Base-by-base conservation (phyloP, 2,329 filamentous ascomycete species). In the Plenodomus lindquistii region DNA sequence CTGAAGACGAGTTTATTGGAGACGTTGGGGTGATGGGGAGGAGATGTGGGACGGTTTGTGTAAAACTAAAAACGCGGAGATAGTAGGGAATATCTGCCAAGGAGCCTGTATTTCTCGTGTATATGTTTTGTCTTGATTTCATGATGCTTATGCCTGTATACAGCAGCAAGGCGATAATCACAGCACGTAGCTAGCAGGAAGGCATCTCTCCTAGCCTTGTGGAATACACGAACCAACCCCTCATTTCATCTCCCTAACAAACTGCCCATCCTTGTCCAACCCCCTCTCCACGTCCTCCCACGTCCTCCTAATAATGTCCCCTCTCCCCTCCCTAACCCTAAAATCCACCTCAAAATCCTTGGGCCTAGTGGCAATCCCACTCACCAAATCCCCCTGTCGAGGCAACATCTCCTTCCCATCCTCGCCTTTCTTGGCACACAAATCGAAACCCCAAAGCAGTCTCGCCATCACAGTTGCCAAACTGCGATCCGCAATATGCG, bases 381-480 rank as follows among this genome's bases (percentile, higher is more conserved):
- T 31, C 6, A 31, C 27, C 27, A 7, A 15, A 7, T 15, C 11
- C 6, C 27, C 27, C 6, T 15, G 27, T 13, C 6, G 4, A 7
- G 27, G 27, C 27, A 15, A 15, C 27, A 31, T 15, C 6, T 11
- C 27, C 11, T 31, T 31, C 6, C 27, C 27, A 31, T 31, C 27
- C 27, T 4, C 6, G 9, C 27, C 27, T 4, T 11, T 13, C 27
- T 8, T 15, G 4, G 27, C 6, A 8, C 4, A 8, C 7, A 47
- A 31, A 27, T 52, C 45, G 19, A 50, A 60, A 1, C 49, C 54
- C 56, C 58, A 61, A 5, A 52, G 54, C 34, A 60, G 20, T 4
- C 49, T 29, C 2, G 47, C 54, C 18, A 49, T 46, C 6, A 52
- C 34, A 9, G 57, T 43, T 10, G 42, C n/a, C 10, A 60, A 18